phyloP scores from a whole-genome alignment of 768 basidiomycete genomes.

The Epithele typhae region DNA sequence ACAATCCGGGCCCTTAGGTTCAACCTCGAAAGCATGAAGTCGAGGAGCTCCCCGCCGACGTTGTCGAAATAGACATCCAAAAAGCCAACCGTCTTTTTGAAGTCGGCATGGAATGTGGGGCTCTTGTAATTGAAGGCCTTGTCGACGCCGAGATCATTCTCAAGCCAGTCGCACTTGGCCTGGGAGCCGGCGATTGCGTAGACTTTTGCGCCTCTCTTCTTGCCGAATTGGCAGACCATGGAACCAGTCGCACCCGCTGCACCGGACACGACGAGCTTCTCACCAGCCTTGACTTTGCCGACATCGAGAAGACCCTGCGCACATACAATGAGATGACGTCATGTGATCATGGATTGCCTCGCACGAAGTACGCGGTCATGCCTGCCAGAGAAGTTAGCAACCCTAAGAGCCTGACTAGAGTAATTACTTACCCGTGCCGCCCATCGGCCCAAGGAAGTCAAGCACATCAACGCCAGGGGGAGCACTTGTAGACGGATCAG shows the following conservation, averaged over 20 bases:
- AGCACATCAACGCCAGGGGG: slow-evolving; percentile 57
- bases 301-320: slow-evolving; percentile 76
- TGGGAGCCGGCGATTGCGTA: slow-evolving; percentile 82
- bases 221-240: slow-evolving; percentile 79
- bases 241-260: slow-evolving; percentile 92
- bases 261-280: slow-evolving; percentile 82
- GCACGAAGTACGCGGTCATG: slow-evolving; percentile 86
- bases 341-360: slow-evolving; percentile 20
- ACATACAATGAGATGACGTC: background rate
- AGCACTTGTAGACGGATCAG: slow-evolving; percentile 31
- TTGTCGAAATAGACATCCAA: slow-evolving; percentile 87
- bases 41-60: slow-evolving; percentile 77
- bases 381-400: slow-evolving; percentile 38
- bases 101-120: slow-evolving; percentile 61
- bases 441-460: slow-evolving; percentile 84
- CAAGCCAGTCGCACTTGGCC: slow-evolving; percentile 87
- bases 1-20: slow-evolving; percentile 76
- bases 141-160: slow-evolving; percentile 78
- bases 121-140: slow-evolving; percentile 87
- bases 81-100: slow-evolving; percentile 67
- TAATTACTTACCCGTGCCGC: slow-evolving; percentile 59
- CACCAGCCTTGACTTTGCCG: slow-evolving; percentile 76
- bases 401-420: too few relatives aligned
- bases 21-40: slow-evolving; percentile 69
- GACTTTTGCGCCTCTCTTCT: slow-evolving; percentile 73